A percentile compares a stretch with the other conserved stretches of the same genome.
Conservation (phyloP, 2,329 filamentous ascomycete species). For the Aspergillus brasiliensis region DNA sequence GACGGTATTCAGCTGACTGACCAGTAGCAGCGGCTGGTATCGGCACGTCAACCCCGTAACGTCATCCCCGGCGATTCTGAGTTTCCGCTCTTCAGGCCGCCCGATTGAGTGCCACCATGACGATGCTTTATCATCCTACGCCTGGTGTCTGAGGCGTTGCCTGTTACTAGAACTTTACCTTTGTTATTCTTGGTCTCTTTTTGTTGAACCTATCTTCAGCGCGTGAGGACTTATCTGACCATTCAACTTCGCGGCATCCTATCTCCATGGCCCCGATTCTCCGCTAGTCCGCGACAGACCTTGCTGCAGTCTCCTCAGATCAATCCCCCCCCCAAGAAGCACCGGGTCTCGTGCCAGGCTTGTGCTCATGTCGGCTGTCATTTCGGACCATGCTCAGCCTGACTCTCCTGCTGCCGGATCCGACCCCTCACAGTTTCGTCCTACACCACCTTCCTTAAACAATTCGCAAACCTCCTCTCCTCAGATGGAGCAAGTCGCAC, state of each 20-base stretch:
- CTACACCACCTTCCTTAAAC: constrained; percentile 19
- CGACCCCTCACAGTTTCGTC: constrained; percentile 12
- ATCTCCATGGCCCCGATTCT: constrained; percentile 26
- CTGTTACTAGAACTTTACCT: not conserved
- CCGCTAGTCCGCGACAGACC: constrained; percentile 32
- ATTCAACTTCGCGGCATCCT: constrained; percentile 1
- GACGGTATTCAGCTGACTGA: constrained; percentile 18
- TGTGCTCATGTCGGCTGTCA: constrained; percentile 29
- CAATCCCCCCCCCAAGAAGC: constrained; percentile 18
- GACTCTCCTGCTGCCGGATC: constrained; percentile 17
- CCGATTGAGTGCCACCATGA: constrained; percentile 18
- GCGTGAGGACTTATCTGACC: constrained; percentile 7
- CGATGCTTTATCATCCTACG: constrained; percentile 10
- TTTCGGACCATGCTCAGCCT: constrained; percentile 33
- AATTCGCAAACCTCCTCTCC: constrained; percentile 18
- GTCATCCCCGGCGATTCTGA: constrained; percentile 11
- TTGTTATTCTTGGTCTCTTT: not conserved
- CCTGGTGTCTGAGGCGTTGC: not conserved
- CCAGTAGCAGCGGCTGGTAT: constrained; percentile 29
- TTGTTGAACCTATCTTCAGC: not conserved
- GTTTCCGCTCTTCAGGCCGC: constrained; percentile 21
- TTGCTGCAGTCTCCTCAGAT: constrained; percentile 16
- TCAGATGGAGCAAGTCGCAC: constrained; percentile 37
- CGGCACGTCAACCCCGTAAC: constrained; percentile 35
- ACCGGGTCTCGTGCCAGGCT: constrained; percentile 11